Evolutionary conservation across 805 yeast species (phyloP).

Genomic region (Schizosaccharomyces cryophilus): DNA sequence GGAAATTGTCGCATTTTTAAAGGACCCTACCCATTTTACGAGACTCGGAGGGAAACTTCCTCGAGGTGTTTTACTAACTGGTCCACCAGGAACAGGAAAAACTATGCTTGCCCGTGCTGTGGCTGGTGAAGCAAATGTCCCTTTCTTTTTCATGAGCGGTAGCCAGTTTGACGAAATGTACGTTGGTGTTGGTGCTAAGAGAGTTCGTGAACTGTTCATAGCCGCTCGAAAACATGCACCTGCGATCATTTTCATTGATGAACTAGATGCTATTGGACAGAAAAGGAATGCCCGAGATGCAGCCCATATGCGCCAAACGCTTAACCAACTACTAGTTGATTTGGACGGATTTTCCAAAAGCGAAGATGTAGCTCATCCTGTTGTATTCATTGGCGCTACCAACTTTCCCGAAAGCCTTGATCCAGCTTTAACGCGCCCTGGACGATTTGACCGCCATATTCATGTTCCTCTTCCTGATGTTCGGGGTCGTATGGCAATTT

Average conservation of each 20-base stretch:
- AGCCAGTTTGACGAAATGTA: constrained; percentile 94
- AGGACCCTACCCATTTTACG: constrained; percentile 88
- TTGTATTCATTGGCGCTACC: constrained; percentile 92
- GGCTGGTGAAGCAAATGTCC: constrained; percentile 98
- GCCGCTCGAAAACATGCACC: constrained; percentile 93
- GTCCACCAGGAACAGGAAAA: constrained; percentile 99
- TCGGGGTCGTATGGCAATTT: constrained; percentile 82
- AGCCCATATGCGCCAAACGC: constrained; percentile 92
- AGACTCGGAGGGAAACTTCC: constrained; percentile 94
- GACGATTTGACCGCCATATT: constrained; percentile 88
- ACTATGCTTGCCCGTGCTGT: constrained; percentile 91
- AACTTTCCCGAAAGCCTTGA: constrained; percentile 93
- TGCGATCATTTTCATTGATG: constrained; percentile 91
- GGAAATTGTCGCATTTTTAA: constrained; percentile 90
- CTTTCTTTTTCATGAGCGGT: constrained; percentile 95
- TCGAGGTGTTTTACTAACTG: constrained; percentile 86
- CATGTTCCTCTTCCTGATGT: constrained; percentile 93
- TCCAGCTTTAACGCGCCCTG: constrained; percentile 94
- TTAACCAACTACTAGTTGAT: constrained; percentile 85
- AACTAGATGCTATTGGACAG: constrained; percentile 95
- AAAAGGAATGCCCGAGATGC: constrained; percentile 93
- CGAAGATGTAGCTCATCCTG: constrained; percentile 11
- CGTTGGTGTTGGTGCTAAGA: constrained; percentile 96
- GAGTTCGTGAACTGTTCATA: constrained; percentile 78
- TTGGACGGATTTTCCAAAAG: constrained; percentile 43